These are phyloP conservation scores for Brettanomyces nanus DNA, from an alignment of 805 yeast species.

Conservation along the genomic window DNA sequence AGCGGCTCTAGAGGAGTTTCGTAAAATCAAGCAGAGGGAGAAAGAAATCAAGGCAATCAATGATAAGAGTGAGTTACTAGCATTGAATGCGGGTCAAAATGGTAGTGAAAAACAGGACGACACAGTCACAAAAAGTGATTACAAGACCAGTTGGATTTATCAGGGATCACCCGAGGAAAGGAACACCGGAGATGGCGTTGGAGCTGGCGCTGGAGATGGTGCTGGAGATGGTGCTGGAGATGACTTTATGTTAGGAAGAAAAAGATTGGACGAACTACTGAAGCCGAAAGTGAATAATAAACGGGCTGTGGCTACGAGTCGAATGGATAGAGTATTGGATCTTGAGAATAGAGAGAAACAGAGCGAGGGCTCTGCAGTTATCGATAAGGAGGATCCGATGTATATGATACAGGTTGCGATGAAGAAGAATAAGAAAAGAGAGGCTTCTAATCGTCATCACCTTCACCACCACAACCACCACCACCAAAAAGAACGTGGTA, in stretches of 20 bases:
- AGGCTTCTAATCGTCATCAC: conserved; percentile 4
- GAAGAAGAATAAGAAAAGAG: conserved; percentile 8
- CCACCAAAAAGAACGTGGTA: neutral
- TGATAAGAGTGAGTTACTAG: conserved; percentile 45
- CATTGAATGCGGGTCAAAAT: conserved; percentile 32
- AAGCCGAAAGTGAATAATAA: neutral
- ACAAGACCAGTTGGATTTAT: conserved; percentile 82
- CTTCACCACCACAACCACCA: conserved; percentile 4
- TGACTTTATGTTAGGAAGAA: conserved; percentile 46
- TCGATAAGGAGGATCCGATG: conserved; percentile 42
- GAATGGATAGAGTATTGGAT: conserved; percentile 19
- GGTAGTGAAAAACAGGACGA: conserved; percentile 19
- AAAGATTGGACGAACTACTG: conserved; percentile 29
- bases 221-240: conserved; percentile 12
- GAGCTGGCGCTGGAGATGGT: conserved; percentile 29
- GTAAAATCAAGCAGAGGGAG: conserved; percentile 52
- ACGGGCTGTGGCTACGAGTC: neutral
- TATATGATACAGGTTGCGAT: conserved; percentile 30
- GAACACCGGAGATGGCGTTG: conserved; percentile 10
- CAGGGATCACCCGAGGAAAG: conserved; percentile 33
- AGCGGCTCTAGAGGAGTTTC: conserved; percentile 62
- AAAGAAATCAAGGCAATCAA: conserved; percentile 56
- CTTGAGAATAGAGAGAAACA: neutral
- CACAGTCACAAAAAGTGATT: conserved; percentile 22
- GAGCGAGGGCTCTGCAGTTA: conserved; percentile 11